Percentiles rank a stretch among this genome's conserved stretches.
Evolutionary conservation across 176 grass and related monocot species (phyloP).

Genomic region (Canna indica): DNA sequence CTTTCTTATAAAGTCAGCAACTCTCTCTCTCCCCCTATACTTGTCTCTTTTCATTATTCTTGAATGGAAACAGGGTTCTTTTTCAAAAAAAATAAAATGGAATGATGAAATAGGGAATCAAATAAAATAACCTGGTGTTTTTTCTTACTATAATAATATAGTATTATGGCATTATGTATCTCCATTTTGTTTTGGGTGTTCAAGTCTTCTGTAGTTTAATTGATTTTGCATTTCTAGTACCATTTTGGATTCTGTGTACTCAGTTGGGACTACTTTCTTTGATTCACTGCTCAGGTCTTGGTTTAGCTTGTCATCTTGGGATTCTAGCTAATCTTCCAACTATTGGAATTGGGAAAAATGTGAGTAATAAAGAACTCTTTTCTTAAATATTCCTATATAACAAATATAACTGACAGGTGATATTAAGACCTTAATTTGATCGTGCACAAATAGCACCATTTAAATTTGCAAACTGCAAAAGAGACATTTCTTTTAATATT

Average conservation of each 20-base stretch:
- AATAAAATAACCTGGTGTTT: background rate
- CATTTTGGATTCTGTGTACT: background rate
- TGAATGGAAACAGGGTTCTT: too few species aligned
- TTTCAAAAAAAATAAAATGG: too few species aligned
- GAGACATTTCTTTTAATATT: background rate
- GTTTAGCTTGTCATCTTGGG: conserved; percentile 92
- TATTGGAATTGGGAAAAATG: conserved; percentile 93
- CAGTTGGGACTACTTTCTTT: conserved; percentile 3
- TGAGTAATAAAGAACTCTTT: conserved; percentile 24
- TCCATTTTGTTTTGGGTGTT: background rate
- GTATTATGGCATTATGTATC: background rate
- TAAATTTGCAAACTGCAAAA: background rate
- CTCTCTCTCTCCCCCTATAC: too few species aligned
- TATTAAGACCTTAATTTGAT: background rate
- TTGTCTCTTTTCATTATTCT: too few species aligned
- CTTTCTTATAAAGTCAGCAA: background rate
- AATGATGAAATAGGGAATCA: background rate
- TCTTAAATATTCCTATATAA: background rate
- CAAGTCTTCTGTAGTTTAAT: background rate
- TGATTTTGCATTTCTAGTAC: background rate
- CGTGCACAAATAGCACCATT: background rate
- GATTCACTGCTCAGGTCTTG: conserved; percentile 56
- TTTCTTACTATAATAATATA: background rate
- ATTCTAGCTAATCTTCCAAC: conserved; percentile 60
- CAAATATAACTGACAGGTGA: background rate